Evolutionary conservation across 345 rosid species (phyloP).

Genomic region (Citrus inodora): DNA sequence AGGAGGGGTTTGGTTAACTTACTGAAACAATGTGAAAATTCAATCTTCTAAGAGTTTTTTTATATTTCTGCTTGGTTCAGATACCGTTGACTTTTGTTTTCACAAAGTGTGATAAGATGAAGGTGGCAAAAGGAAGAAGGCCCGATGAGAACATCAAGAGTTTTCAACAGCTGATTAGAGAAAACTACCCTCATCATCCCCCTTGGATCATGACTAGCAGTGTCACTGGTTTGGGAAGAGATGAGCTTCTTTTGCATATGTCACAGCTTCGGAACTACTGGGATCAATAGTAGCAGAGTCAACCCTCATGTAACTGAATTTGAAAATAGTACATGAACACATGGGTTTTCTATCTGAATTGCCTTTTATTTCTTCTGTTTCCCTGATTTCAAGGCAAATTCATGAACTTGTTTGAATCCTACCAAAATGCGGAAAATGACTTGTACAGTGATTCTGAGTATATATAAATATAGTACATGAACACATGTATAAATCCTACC

Average conservation of each 20-base stretch:
- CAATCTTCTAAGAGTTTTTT: neutral
- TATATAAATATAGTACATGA: neutral
- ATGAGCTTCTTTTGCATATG: slow-evolving; percentile 90
- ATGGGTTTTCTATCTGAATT: neutral
- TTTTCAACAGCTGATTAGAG: slow-evolving; percentile 65
- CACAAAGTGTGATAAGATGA: slow-evolving; percentile 89
- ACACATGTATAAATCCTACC: too few species aligned
- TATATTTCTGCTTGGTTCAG: slow-evolving; percentile 31
- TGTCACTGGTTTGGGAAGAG: slow-evolving; percentile 78
- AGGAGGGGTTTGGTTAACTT: neutral
- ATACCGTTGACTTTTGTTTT: slow-evolving; percentile 83
- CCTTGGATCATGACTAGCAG: slow-evolving; percentile 97
- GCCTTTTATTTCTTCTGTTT: neutral
- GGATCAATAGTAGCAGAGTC: slow-evolving; percentile 30
- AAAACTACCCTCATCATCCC: slow-evolving; percentile 58
- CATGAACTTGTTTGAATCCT: neutral
- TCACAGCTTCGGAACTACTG: slow-evolving; percentile 68
- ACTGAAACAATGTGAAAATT: neutral
- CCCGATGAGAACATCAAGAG: slow-evolving; percentile 78
- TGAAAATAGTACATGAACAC: neutral
- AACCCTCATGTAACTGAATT: neutral
- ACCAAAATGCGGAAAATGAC: neutral
- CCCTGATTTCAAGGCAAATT: neutral
- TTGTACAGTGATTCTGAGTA: neutral
- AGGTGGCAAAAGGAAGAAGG: slow-evolving; percentile 63